A percentile compares a stretch with the other conserved stretches of the same genome.
phyloP scores from a whole-genome alignment of 306 rosid species.

The Cicer bijugum region DNA sequence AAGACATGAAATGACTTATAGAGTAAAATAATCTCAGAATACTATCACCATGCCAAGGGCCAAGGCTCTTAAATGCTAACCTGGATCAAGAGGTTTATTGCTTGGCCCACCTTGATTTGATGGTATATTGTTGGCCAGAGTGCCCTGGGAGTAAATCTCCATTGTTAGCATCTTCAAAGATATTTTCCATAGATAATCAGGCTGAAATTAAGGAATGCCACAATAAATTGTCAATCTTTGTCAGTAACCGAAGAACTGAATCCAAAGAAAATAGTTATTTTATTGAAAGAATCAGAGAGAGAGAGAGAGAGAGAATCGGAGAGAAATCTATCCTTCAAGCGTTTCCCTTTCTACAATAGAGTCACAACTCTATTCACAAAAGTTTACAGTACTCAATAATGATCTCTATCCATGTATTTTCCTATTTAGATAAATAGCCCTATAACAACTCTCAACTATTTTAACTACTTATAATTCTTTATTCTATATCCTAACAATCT shows the following conservation, averaged over 20 bases:
- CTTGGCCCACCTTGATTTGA: constrained; percentile 58
- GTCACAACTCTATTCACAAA: no score
- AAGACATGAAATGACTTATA: constrained; percentile 27
- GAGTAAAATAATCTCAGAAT: neutral
- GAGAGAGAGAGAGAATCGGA: no score
- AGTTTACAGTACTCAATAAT: no score
- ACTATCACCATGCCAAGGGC: constrained; percentile 23
- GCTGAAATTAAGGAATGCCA: constrained; percentile 47
- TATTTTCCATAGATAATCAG: constrained; percentile 59
- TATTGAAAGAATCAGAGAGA: no score
- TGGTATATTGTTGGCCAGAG: constrained; percentile 48
- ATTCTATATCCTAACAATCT: neutral
- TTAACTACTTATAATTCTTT: no score
- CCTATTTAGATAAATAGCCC: no score
- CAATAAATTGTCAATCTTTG: constrained; percentile 8
- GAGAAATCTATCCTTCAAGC: no score
- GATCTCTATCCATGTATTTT: no score
- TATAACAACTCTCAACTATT: no score
- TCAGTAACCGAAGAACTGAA: no score
- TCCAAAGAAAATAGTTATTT: no score
- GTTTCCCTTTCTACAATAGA: no score
- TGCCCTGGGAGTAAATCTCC: constrained; percentile 71
- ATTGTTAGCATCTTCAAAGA: constrained; percentile 59
- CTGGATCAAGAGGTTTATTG: constrained; percentile 69
- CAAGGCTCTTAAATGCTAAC: constrained; percentile 47